Percentiles rank a stretch among this genome's conserved stretches.
Conservation (phyloP, 2,329 filamentous ascomycete genomes). For the Fusarium longipes region DNA sequence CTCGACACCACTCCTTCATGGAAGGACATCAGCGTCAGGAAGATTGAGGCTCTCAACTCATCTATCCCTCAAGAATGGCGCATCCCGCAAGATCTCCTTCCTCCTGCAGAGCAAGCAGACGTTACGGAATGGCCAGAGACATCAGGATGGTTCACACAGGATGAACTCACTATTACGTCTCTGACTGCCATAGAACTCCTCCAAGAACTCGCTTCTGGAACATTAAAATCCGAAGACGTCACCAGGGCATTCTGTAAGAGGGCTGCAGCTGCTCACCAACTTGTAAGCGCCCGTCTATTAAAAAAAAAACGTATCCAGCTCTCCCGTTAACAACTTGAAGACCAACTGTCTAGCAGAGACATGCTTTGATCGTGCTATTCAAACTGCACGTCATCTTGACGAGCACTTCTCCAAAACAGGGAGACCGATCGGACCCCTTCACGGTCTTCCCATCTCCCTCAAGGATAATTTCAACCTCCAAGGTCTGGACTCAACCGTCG, state of each 20-base stretch:
- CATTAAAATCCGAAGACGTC: slow-evolving; percentile 55
- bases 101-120: slow-evolving; percentile 60
- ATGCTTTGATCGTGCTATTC: slow-evolving; percentile 64
- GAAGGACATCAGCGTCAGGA: slow-evolving; percentile 31
- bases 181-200: slow-evolving; percentile 55
- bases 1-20: slow-evolving; percentile 26
- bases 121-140: slow-evolving; percentile 65
- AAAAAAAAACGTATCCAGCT: rapidly evolving
- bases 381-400: slow-evolving; percentile 61
- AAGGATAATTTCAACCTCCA: slow-evolving; percentile 77
- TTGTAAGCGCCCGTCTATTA: background rate
- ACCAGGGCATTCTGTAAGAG: slow-evolving; percentile 65
- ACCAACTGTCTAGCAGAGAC: slow-evolving; percentile 65
- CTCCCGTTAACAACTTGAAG: slow-evolving; percentile 31
- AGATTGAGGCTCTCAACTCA: slow-evolving; percentile 36
- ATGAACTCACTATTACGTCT: slow-evolving; percentile 61
- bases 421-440: slow-evolving; percentile 68
- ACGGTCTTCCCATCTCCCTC: slow-evolving; percentile 72
- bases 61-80: slow-evolving; percentile 70
- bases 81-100: slow-evolving; percentile 64
- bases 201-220: slow-evolving; percentile 48
- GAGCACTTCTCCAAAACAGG: slow-evolving; percentile 60
- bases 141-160: slow-evolving; percentile 68
- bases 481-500: slow-evolving; percentile 70
- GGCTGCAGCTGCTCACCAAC: slow-evolving; percentile 66